Evolutionary conservation across 495 filamentous ascomycete species (phyloP).

Genomic region (Tuber magnatum): DNA sequence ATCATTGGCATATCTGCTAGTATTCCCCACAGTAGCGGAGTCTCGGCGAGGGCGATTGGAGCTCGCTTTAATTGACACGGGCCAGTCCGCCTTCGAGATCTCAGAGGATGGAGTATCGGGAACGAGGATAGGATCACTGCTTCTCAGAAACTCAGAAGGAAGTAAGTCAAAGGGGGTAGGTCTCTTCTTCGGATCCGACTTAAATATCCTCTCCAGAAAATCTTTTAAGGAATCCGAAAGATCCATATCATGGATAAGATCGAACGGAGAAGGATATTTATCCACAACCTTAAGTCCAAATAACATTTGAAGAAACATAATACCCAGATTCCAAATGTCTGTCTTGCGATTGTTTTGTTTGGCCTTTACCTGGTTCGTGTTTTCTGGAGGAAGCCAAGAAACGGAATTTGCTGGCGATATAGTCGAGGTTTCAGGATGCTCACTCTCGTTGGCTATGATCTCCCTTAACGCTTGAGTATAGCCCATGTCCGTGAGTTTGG

Average conservation of each 20-base stretch:
- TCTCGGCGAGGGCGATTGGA: constrained; percentile 47
- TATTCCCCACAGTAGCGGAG: constrained; percentile 41
- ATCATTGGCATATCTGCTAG: constrained; percentile 61
- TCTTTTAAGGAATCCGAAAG: constrained; percentile 70
- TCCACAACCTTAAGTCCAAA: constrained; percentile 71
- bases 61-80: constrained; percentile 24
- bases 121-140: constrained; percentile 47
- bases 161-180: constrained; percentile 83
- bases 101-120: constrained; percentile 21
- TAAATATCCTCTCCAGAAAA: constrained; percentile 74
- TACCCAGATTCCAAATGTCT: constrained; percentile 89
- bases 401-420: constrained; percentile 61
- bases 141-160: constrained; percentile 77
- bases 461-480: constrained; percentile 58
- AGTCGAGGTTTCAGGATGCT: constrained; percentile 42
- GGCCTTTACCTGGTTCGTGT: constrained; percentile 53
- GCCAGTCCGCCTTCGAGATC: constrained; percentile 25
- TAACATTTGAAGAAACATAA: constrained; percentile 87
- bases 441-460: constrained; percentile 46
- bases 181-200: constrained; percentile 69
- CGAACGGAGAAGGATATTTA: constrained; percentile 69
- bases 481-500: constrained; percentile 62
- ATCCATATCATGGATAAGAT: constrained; percentile 53
- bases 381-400: constrained; percentile 78
- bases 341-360: constrained; percentile 63